These are phyloP conservation scores for Solanum chacoense DNA, from an alignment of 305 asterid genomes.

Conservation along the genomic window DNA sequence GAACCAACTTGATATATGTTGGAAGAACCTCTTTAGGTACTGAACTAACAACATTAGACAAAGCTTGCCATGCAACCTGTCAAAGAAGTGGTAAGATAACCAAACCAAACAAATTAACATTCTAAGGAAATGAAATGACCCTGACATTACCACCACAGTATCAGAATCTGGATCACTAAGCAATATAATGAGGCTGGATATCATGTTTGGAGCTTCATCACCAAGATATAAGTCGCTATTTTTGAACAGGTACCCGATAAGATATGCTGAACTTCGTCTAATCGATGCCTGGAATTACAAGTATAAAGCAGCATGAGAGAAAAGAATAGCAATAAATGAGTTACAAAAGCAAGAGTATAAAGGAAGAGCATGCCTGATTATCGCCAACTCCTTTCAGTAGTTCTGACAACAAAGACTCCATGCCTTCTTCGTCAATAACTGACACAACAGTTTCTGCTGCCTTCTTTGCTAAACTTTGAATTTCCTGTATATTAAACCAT, in stretches of 20 bases:
- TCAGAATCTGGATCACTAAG: conserved; percentile 79
- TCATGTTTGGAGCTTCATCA: conserved; percentile 94
- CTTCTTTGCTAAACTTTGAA: conserved; percentile 59
- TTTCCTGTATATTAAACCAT: conserved; percentile 30
- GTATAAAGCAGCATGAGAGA: background rate
- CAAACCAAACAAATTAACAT: conserved; percentile 3
- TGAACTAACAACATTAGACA: conserved; percentile 72
- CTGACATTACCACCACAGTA: conserved; percentile 59
- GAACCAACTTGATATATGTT: conserved; percentile 84
- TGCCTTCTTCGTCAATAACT: conserved; percentile 93
- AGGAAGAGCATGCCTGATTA: conserved; percentile 49
- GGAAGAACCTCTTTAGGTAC: conserved; percentile 92
- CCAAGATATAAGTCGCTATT: conserved; percentile 78
- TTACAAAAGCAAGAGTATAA: background rate
- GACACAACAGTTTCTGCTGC: conserved; percentile 93
- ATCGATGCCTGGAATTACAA: conserved; percentile 60
- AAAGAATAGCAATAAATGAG: background rate
- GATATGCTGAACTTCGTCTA: conserved; percentile 68
- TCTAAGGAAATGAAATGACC: conserved; percentile 1
- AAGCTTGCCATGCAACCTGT: conserved; percentile 95
- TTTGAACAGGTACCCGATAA: conserved; percentile 86
- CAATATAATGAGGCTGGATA: conserved; percentile 72
- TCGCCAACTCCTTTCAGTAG: conserved; percentile 87
- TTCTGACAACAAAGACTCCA: conserved; percentile 69
- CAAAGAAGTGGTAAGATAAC: conserved; percentile 10